Conservation (phyloP, 257 asterid genomes). For the Salvia rosmarinus region DNA sequence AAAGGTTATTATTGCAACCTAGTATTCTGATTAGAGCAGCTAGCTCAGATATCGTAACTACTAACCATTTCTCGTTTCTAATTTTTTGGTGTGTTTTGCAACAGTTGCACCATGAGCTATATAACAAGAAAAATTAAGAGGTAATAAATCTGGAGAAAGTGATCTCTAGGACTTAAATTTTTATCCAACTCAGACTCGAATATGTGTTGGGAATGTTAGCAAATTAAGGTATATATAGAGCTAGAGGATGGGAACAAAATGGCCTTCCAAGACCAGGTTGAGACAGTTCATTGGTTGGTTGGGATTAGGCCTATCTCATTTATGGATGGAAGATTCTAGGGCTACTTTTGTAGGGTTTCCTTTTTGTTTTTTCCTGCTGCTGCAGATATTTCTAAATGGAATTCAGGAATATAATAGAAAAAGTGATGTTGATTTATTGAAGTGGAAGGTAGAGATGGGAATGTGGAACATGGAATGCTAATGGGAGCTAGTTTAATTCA, state of each 20-base stretch:
- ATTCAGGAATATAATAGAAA: conserved; percentile 11
- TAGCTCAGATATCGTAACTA: background rate
- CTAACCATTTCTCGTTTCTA: conserved; percentile 44
- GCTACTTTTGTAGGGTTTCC: background rate
- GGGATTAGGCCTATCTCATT: conserved; percentile 57
- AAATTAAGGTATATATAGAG: conserved; percentile 55
- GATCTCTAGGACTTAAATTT: background rate
- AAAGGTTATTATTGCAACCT: background rate
- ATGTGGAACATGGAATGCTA: conserved; percentile 53
- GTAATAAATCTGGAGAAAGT: background rate
- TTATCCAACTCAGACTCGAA: conserved; percentile 34
- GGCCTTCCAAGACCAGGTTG: conserved; percentile 50
- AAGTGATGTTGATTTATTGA: conserved; percentile 56
- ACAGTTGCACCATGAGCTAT: background rate
- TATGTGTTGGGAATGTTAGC: conserved; percentile 28
- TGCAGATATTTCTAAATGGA: conserved; percentile 5
- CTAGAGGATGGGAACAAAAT: conserved; percentile 23
- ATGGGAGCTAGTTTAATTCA: conserved; percentile 26
- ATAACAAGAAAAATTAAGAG: conserved; percentile 2
- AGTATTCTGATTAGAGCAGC: background rate
- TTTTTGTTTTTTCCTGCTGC: background rate
- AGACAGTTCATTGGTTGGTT: conserved; percentile 43
- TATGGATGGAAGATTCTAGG: conserved; percentile 55
- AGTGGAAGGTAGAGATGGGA: conserved; percentile 49
- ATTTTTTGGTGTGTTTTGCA: background rate